These are phyloP conservation scores for Austroboletus novae-zelandiae DNA, from an alignment of 1,284 basidiomycete species.

Conservation along the genomic window DNA sequence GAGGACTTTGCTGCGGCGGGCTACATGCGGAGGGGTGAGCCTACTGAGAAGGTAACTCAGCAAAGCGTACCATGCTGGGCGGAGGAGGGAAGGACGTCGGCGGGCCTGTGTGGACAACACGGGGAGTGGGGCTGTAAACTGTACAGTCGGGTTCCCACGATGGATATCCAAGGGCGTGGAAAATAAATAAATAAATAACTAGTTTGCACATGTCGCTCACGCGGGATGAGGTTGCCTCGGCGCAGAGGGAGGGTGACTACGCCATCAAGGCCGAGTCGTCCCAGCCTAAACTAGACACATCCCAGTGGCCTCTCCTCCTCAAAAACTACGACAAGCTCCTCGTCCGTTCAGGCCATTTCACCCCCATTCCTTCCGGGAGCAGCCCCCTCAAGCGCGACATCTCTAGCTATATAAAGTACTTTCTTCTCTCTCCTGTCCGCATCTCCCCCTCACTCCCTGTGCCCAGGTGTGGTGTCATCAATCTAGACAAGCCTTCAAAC, in stretches of 20 bases:
- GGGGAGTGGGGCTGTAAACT: constrained; percentile 29
- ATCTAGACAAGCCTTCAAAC: constrained; percentile 99
- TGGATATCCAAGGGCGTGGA: background rate
- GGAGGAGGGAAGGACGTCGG: constrained; percentile 8
- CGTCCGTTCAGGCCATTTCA: constrained; percentile 95
- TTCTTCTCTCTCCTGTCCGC: constrained; percentile 2
- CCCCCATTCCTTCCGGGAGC: constrained; percentile 90
- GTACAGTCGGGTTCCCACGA: constrained; percentile 38
- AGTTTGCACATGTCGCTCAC: constrained; percentile 38
- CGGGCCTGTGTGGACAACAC: background rate
- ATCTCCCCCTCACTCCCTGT: background rate
- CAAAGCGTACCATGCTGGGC: constrained; percentile 74
- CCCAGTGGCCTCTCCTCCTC: constrained; percentile 95
- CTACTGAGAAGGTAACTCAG: constrained; percentile 92
- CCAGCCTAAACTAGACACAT: constrained; percentile 85
- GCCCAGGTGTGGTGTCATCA: constrained; percentile 91
- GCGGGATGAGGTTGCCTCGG: constrained; percentile 66
- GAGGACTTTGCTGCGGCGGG: constrained; percentile 66
- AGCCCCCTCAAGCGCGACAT: constrained; percentile 95
- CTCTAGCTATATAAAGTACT: constrained; percentile 84
- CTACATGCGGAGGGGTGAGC: constrained; percentile 61
- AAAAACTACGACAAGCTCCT: constrained; percentile 99
- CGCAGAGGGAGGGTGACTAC: constrained; percentile 75
- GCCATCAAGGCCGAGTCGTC: constrained; percentile 78
- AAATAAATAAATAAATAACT: too few relatives aligned